Conservation (phyloP, 75 land plant genomes). For the Cunninghamia lanceolata region DNA sequence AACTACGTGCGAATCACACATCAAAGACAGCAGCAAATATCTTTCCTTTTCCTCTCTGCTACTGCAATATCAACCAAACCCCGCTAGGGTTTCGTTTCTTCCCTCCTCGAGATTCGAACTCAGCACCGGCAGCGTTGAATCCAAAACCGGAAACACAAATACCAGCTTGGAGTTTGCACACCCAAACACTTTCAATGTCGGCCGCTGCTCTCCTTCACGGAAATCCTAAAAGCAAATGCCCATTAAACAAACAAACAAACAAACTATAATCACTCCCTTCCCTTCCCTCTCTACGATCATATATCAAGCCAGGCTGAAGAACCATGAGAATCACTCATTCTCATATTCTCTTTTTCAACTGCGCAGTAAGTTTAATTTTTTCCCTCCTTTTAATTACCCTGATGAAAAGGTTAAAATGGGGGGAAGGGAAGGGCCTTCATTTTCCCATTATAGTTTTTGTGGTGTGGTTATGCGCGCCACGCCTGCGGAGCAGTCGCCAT, state of each 20-base stretch:
- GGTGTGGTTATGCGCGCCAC: conserved; percentile 11
- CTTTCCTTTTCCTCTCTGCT: not conserved
- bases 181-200: not conserved
- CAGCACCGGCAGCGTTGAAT: conserved; percentile 1
- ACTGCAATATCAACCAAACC: not conserved
- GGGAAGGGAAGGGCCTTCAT: not conserved
- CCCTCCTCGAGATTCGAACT: conserved; percentile 8
- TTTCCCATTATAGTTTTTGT: not conserved
- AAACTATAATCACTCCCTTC: not conserved
- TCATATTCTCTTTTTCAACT: not conserved
- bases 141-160: not conserved
- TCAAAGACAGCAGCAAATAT: not conserved
- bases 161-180: not conserved
- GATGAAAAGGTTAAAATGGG: too few relatives aligned
- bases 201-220: not conserved
- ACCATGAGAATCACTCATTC: not conserved
- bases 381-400: not conserved
- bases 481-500: not conserved
- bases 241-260: not conserved
- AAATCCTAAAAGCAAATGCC: not conserved
- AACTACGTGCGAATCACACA: not conserved
- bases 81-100: conserved; percentile 4
- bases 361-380: not conserved
- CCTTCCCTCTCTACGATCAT: not conserved
- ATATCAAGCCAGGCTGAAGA: not conserved